Evolutionary conservation across 768 basidiomycete genomes (phyloP).

Genomic region (Fistulinella prunicolor): DNA sequence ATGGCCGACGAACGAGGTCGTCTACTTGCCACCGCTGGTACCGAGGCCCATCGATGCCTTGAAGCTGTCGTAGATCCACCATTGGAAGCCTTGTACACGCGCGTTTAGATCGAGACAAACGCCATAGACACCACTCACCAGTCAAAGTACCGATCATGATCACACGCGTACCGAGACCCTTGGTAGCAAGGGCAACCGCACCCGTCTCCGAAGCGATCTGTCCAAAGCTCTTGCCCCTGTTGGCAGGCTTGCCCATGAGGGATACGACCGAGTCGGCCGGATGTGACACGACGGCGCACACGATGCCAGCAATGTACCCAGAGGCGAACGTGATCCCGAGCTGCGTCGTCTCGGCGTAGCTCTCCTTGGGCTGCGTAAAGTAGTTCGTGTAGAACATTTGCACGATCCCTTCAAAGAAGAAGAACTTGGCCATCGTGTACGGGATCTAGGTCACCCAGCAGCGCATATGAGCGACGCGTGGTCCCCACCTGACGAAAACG

Average conservation of each 20-base stretch:
- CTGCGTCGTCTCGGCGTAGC: constrained; percentile 78
- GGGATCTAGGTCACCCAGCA: constrained; percentile 65
- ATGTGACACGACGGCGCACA: constrained; percentile 95
- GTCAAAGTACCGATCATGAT: constrained; percentile 73
- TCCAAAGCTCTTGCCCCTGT: constrained; percentile 78
- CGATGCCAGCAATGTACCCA: constrained; percentile 93
- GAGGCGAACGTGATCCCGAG: constrained; percentile 88
- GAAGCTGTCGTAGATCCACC: constrained; percentile 93
- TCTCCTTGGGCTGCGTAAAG: constrained; percentile 74
- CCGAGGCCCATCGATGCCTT: constrained; percentile 82
- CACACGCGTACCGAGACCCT: constrained; percentile 85
- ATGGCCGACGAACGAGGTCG: too few species aligned
- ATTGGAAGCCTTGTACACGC: constrained; percentile 66
- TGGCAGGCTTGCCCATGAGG: constrained; percentile 84
- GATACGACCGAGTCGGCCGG: constrained; percentile 94
- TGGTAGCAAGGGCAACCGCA: constrained; percentile 61
- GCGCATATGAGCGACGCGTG: too few species aligned
- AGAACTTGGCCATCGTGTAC: constrained; percentile 99
- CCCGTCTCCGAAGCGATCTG: constrained; percentile 73
- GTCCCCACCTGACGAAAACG: neutral
- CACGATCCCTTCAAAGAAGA: constrained; percentile 90
- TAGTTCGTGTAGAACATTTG: constrained; percentile 85
- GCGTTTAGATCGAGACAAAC: too few species aligned
- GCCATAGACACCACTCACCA: constrained; percentile 26
- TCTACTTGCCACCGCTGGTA: constrained; percentile 88